Percentiles rank a stretch among this genome's conserved stretches.
Conservation (phyloP, 2,329 filamentous ascomycete genomes). For the Trichoderma gracile region DNA sequence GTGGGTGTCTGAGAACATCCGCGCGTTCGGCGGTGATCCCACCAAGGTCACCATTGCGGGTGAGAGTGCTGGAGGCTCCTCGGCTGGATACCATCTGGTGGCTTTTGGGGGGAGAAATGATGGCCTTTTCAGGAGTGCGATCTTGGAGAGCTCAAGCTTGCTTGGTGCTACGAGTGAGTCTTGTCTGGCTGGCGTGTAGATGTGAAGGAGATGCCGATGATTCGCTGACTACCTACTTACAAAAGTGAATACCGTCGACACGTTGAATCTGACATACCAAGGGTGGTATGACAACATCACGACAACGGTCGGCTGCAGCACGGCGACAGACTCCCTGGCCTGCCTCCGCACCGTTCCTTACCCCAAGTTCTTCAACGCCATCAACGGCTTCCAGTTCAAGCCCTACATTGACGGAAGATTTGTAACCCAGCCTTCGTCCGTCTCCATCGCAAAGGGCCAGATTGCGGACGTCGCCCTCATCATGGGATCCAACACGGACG, state of each 20-base stretch:
- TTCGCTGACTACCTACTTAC: background rate
- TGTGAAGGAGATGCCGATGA: background rate
- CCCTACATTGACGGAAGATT: conserved; percentile 12
- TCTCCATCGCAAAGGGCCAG: conserved; percentile 5
- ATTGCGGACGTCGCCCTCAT: conserved; percentile 17
- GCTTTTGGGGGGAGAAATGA: conserved; percentile 14
- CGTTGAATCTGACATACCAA: conserved; percentile 14
- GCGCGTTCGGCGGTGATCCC: conserved; percentile 49
- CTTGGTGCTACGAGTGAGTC: conserved; percentile 17
- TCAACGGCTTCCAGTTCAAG: conserved; percentile 16
- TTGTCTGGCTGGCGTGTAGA: background rate
- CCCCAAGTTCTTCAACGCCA: conserved; percentile 7
- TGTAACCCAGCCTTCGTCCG: conserved; percentile 6
- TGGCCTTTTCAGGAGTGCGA: conserved; percentile 19
- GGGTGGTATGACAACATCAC: conserved; percentile 20
- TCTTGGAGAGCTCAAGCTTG: conserved; percentile 18
- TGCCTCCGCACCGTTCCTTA: conserved; percentile 17
- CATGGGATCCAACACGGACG: conserved; percentile 18
- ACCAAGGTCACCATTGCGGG: conserved; percentile 52
- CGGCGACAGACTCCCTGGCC: background rate
- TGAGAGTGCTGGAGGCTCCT: conserved; percentile 50
- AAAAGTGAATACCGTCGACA: conserved; percentile 9
- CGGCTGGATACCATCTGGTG: conserved; percentile 17
- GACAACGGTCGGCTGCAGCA: conserved; percentile 14
- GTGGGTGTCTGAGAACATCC: conserved; percentile 54